phyloP scores from a whole-genome alignment of 2,329 filamentous ascomycete genomes.

The Penicillium italicum region DNA sequence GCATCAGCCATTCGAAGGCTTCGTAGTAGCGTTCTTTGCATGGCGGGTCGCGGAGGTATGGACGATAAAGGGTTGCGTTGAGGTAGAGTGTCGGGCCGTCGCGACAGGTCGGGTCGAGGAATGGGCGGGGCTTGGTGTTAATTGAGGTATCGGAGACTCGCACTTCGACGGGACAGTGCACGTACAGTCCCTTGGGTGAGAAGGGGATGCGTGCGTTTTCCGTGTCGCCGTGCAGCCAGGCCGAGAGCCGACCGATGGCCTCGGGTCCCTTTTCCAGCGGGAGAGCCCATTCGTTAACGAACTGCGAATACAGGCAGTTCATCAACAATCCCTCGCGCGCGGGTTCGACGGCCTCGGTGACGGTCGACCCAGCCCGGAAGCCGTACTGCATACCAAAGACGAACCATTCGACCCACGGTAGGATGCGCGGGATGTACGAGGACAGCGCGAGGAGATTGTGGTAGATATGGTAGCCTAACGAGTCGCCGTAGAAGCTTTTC shows the following conservation, averaged over 20 bases:
- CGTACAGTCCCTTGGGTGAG: constrained; percentile 71
- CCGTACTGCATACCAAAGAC: constrained; percentile 98
- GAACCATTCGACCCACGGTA: constrained; percentile 92
- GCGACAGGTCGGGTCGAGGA: constrained; percentile 67
- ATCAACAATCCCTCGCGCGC: constrained; percentile 79
- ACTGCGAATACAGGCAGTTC: constrained; percentile 98
- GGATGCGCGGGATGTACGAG: constrained; percentile 70
- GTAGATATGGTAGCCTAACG: constrained; percentile 82
- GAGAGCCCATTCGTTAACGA: constrained; percentile 96
- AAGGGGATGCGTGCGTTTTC: constrained; percentile 74
- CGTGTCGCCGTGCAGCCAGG: constrained; percentile 76
- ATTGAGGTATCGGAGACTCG: constrained; percentile 69
- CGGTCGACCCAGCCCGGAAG: constrained; percentile 64
- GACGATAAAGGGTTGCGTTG: constrained; percentile 84
- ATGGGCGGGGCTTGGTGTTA: constrained; percentile 53
- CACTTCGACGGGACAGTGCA: constrained; percentile 91
- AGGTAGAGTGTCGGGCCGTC: constrained; percentile 77
- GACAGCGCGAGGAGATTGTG: constrained; percentile 82
- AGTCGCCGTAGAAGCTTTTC: constrained; percentile 74
- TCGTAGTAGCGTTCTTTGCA: constrained; percentile 76
- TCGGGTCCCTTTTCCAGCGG: constrained; percentile 83
- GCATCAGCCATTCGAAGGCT: constrained; percentile 89
- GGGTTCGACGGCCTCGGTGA: constrained; percentile 72
- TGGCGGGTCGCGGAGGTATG: constrained; percentile 73
- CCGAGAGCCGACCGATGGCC: constrained; percentile 74